Evolutionary conservation across 2,329 filamentous ascomycete species (phyloP), one percentile per base, ranked within the genome.

Genomic region (Venturia asperata): DNA sequence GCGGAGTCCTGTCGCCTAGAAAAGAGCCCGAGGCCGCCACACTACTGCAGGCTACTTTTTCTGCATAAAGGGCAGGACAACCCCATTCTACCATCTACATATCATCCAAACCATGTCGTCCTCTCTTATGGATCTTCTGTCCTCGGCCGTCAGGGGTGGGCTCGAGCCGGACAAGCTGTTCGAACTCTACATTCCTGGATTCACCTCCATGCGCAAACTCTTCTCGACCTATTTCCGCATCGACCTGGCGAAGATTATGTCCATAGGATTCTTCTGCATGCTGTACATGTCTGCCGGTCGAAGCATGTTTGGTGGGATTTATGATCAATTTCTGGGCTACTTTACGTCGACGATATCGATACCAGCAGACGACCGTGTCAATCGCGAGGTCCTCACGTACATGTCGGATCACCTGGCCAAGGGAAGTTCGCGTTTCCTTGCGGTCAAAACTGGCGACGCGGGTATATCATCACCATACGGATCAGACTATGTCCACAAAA

Each of bases 121-220:
- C 27, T 56, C 52, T 15, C 52, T 56, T 11, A 56, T 56, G 52
- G 52, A 56, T 27, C 52, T 56, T 3, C 27, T 56, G 9, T 56
- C 52, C 6, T 56, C 52, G 5, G 52, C 52, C 24, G 52, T 56
- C 15, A 21, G 52, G 34, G 52, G 52, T 19, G 52, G 52, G 17
- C 52, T 56, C 52, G 52, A 56, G 52, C 52, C 52, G 11, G 52
- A 56, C 13, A 56, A 56, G 27, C 52, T 56, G 6, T 56, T 56
- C 52, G 52, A 56, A 56, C 52, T 56, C 15, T 56, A 56, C 27
- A 56, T 56, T 2, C 52, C 52, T 11, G 52, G 52, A 3, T 56
- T 56, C 27, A 56, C 52, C 11, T 56, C 52, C 27, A 30, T 56
- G 30, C 52, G 52, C 27, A 34, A 37, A 37, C n/a, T 56, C 52